Evolutionary conservation across 148 eudicot species (phyloP), one percentile per base, ranked within the genome.

Genomic region (Chenopodium formosanum): DNA sequence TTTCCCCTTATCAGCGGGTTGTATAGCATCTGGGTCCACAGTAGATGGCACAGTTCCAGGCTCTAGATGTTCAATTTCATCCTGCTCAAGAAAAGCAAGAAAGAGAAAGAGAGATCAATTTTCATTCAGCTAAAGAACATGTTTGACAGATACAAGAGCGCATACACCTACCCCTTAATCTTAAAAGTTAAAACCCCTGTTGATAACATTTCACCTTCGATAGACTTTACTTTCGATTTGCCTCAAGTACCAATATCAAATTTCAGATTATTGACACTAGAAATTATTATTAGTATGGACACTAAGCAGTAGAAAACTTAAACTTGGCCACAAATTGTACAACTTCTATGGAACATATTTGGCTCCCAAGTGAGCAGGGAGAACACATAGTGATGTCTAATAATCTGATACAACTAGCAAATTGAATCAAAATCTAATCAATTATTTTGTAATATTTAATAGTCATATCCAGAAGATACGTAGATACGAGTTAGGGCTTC

Each of bases 1-100:
- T 77, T 92, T 92, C 40, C 90, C 95, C 86, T 87, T 89, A 32
- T 92, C 94, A 46, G 82, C 70, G 75, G 87, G 82, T n/a, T 85
- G 92, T 32, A 85, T 25, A 13, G 93, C 81, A 72, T 95, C 98
- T 22, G 98, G 98, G 81, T 95, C 98, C 73, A 95, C 90, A 0
- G 98, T 95, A 4, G 98, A 95, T 46, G 97, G 96, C 29, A 91
- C 70, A 14, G 90, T 92, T 63, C 98, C 92, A 9, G 98, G 98
- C 70, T 93, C 92, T 46, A 95, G 92, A 82, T 93, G 97, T 44
- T 93, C 86, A 31, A 95, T 90, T 80, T 95, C 98, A 82, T 95
- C 98, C 98, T 95, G 90, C 46, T 34, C 27, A 63, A 70, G 75
- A 71, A 29, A 73, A 17, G 13, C 20, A 58, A 70, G 58, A 47